Percentiles rank a stretch among this genome's conserved stretches.
Evolutionary conservation across 148 eudicot species (phyloP).

Genomic region (Linanthus parryae): DNA sequence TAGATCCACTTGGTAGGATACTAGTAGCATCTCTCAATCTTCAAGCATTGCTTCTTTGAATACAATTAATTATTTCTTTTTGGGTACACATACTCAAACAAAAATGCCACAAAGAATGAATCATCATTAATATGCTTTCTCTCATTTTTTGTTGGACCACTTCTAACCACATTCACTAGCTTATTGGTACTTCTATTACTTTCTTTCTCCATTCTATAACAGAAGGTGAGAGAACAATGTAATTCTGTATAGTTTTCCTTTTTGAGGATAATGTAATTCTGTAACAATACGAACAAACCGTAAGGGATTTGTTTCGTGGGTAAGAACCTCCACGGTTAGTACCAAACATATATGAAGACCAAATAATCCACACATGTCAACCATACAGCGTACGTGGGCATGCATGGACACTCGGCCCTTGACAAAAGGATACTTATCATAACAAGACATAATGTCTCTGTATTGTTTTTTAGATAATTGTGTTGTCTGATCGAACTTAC

Average conservation of each 20-base stretch:
- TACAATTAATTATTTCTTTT: neutral
- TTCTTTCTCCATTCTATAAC: neutral
- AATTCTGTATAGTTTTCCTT: no score
- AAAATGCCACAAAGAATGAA: constrained; percentile 1
- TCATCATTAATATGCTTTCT: constrained; percentile 14
- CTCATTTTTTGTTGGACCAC: constrained; percentile 11
- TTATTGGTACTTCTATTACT: neutral
- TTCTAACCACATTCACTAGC: neutral
- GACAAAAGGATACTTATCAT: no score
- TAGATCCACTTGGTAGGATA: constrained; percentile 14
- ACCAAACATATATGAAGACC: no score
- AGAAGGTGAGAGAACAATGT: neutral
- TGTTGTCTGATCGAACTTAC: no score
- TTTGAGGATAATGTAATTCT: no score
- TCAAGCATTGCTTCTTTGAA: constrained; percentile 12
- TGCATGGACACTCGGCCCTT: no score
- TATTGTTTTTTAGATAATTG: no score
- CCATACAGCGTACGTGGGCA: no score
- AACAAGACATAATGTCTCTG: no score
- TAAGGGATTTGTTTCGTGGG: neutral
- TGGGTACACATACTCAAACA: neutral
- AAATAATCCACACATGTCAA: no score
- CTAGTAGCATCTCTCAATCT: constrained; percentile 16
- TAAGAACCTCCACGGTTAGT: neutral
- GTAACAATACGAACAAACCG: neutral